Percentiles rank a stretch among this genome's conserved stretches.
Conservation (phyloP, 371 early-diverging fungal genomes). For the Quaeritorhiza haematococci region DNA sequence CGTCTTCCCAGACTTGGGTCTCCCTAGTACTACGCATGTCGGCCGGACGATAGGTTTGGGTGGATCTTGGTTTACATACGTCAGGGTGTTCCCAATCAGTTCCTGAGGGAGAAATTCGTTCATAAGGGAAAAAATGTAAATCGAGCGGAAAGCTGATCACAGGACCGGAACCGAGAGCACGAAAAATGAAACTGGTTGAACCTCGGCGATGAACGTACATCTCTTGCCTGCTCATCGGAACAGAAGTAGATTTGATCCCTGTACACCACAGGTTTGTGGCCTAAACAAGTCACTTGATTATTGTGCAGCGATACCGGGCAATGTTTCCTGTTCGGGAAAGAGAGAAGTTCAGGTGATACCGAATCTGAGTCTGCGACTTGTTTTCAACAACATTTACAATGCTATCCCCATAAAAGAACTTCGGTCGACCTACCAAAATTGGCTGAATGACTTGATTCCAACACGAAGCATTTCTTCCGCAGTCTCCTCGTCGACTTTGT, state of each 20-base stretch:
- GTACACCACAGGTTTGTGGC: constrained; percentile 32
- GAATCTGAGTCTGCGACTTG: no score
- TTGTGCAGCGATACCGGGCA: constrained; percentile 37
- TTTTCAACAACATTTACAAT: no score
- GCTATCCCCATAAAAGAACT: no score
- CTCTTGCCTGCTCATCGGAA: constrained; percentile 15
- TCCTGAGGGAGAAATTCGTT: constrained; percentile 22
- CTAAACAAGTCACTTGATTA: constrained; percentile 13
- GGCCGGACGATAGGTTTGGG: constrained; percentile 35
- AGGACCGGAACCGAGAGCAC: not conserved
- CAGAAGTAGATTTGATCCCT: constrained; percentile 35
- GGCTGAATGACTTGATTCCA: constrained; percentile 37
- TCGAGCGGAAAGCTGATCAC: not conserved
- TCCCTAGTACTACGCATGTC: constrained; percentile 30
- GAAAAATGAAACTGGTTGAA: not conserved
- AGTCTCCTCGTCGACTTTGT: constrained; percentile 18
- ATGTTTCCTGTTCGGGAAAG: constrained; percentile 15
- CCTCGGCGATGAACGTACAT: constrained; percentile 13
- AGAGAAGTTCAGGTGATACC: no score
- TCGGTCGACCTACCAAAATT: constrained; percentile 29
- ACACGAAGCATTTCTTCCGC: constrained; percentile 29
- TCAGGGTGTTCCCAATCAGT: constrained; percentile 24
- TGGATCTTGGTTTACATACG: constrained; percentile 17
- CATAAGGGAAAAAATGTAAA: not conserved
- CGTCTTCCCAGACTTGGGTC: constrained; percentile 41